These are phyloP conservation scores for Azolla pinnata DNA, from an alignment of 75 land plant species.

Conservation along the genomic window DNA sequence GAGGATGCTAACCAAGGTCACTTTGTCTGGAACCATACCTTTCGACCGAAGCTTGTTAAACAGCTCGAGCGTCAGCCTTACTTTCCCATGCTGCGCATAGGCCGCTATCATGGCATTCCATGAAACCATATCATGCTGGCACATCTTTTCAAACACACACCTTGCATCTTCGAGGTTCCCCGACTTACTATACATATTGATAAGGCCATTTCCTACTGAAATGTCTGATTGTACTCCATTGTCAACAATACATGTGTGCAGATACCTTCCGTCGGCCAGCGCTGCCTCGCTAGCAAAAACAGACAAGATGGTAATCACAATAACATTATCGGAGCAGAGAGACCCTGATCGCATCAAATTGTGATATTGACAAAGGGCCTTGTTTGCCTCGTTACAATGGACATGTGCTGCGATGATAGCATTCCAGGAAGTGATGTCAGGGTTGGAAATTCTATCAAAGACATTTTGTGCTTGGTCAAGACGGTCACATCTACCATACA, in stretches of 20 bases:
- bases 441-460: slow-evolving; percentile 21
- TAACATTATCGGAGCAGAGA: slow-evolving; percentile 34
- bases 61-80: slow-evolving; percentile 7
- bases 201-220: slow-evolving; percentile 19
- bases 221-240: slow-evolving; percentile 10
- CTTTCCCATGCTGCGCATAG: slow-evolving; percentile 15
- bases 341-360: slow-evolving; percentile 19
- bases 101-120: slow-evolving; percentile 25
- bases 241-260: slow-evolving; percentile 9
- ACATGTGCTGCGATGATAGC: slow-evolving; percentile 38
- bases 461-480: slow-evolving; percentile 36
- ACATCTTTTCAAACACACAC: slow-evolving; percentile 14
- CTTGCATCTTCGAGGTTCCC: slow-evolving; percentile 12
- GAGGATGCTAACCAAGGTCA: slow-evolving; percentile 18
- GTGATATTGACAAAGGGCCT: slow-evolving; percentile 39
- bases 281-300: slow-evolving; percentile 34
- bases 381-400: slow-evolving; percentile 35
- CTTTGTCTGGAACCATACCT: slow-evolving; percentile 10
- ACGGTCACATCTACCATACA: slow-evolving; percentile 48
- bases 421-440: slow-evolving; percentile 45
- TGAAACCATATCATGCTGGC: slow-evolving; percentile 7
- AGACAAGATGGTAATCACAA: slow-evolving; percentile 42
- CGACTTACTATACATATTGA: slow-evolving; percentile 17
- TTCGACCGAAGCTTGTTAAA: slow-evolving; percentile 9
- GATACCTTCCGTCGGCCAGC: slow-evolving; percentile 4